Evolutionary conservation across 768 basidiomycete species (phyloP).

Genomic region (Lentinula boryana): DNA sequence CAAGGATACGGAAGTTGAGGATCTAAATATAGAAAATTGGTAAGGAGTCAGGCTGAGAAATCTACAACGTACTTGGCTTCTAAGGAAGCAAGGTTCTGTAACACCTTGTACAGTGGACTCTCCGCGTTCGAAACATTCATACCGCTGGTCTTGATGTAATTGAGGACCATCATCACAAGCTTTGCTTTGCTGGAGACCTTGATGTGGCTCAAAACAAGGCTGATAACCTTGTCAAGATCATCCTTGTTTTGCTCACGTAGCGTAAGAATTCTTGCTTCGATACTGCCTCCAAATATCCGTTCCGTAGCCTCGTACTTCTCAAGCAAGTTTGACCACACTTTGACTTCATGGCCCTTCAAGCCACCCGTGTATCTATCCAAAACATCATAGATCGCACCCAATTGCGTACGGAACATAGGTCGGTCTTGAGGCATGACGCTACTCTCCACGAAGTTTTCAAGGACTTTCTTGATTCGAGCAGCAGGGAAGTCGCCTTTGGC

Average conservation of each 20-base stretch:
- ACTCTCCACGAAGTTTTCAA: slow-evolving; percentile 82
- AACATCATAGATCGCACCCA: slow-evolving; percentile 65
- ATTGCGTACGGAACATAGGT: slow-evolving; percentile 68
- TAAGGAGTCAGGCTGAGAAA: not conserved
- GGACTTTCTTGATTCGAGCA: slow-evolving; percentile 73
- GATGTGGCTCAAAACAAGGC: slow-evolving; percentile 89
- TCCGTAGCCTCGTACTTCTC: slow-evolving; percentile 81
- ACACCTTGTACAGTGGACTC: slow-evolving; percentile 64
- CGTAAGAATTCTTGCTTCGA: slow-evolving; percentile 85
- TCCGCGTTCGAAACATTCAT: slow-evolving; percentile 74
- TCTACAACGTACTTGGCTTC: slow-evolving; percentile 70
- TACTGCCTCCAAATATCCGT: slow-evolving; percentile 88
- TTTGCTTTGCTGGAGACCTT: slow-evolving; percentile 92
- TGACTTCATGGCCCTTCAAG: slow-evolving; percentile 80
- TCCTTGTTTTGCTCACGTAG: slow-evolving; percentile 93
- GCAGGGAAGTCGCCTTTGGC: slow-evolving; percentile 89
- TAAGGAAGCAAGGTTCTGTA: slow-evolving; percentile 77
- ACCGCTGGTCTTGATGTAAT: slow-evolving; percentile 81
- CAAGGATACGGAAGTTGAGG: slow-evolving; percentile 85
- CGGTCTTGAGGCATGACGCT: slow-evolving; percentile 77
- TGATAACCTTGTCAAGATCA: slow-evolving; percentile 81
- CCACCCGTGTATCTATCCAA: slow-evolving; percentile 79
- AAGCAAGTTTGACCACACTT: slow-evolving; percentile 71
- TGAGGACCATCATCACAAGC: slow-evolving; percentile 78
- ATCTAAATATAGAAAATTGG: slow-evolving; percentile 34